Evolutionary conservation across 1,284 basidiomycete genomes (phyloP), one percentile per base, ranked within the genome.

Genomic region (Ustilago loliicola): DNA sequence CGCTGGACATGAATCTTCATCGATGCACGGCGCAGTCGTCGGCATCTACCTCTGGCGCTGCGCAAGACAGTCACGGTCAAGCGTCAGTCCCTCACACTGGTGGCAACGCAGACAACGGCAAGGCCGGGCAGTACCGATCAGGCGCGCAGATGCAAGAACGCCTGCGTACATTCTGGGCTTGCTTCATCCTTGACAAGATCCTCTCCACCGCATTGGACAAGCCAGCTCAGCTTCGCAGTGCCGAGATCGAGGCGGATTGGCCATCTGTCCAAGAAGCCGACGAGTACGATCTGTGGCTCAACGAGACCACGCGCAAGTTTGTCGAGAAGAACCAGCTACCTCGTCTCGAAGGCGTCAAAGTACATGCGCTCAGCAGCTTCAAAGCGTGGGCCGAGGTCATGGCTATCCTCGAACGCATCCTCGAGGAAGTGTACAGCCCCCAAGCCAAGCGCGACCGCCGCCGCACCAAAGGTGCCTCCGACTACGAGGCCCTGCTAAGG

Each of bases 141-240:
- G 56, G 47, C 34, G 53, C 67, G 13, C 59, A 63, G 36, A 15
- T 45, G 21, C 77, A 80, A 34, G 79, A 80, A 38, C 54, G 61
- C 3, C 38, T 71, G 38, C 68, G 79, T 15, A 65, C 66, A 13
- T 66, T 79, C n/a, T 80, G 79, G 79, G 79, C 72, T 0, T 76
- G 72, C 52, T 79, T 70, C 60, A 73, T 77, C 21, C 69, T 80
- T 30, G 79, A 80, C 61, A 80, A 80, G 69, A 73, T 80, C 29
- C 79, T 80, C 25, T 75, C 66, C 34, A 72, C 72, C 23, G 77
- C 78, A 9, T 70, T 80, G 51, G 76, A 79, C 52, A 78, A 76
- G 54, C 79, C 79, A 4, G 57, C 70, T 2, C 66, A 72, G 48
- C 66, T 80, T 1, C 76, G 77, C 53, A 59, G n/a, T 42, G 71